Conservation (phyloP, 2,329 filamentous ascomycete species). For the Penicillium carneum region DNA sequence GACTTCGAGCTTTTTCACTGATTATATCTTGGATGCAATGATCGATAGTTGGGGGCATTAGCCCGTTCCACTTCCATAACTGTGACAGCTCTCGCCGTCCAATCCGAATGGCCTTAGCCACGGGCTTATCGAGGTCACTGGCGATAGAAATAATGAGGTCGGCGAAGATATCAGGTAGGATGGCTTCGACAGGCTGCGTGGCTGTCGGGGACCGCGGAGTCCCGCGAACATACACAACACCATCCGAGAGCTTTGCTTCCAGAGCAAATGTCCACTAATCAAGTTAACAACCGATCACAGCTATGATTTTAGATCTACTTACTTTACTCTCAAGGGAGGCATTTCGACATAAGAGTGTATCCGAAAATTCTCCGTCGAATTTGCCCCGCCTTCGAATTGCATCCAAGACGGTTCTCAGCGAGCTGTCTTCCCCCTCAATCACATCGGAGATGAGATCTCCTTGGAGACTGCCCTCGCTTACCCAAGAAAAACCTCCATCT, state of each 20-base stretch:
- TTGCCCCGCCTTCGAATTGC: not conserved
- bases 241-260: conserved; percentile 4
- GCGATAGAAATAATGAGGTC: conserved; percentile 1
- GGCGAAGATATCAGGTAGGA: conserved; percentile 3
- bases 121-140: not conserved
- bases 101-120: not conserved
- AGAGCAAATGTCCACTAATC: conserved; percentile 6
- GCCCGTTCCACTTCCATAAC: conserved; percentile 12
- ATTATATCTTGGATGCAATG: conserved; percentile 14
- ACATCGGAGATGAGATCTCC: not conserved
- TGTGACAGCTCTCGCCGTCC: conserved; percentile 1
- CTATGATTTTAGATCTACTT: not conserved
- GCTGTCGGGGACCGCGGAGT: not conserved
- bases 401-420: not conserved
- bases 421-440: not conserved
- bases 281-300: not conserved
- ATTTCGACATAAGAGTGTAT: conserved; percentile 1
- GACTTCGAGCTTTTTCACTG: conserved; percentile 1
- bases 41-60: not conserved
- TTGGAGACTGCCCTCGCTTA: not conserved
- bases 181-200: conserved; percentile 1
- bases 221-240: conserved; percentile 1
- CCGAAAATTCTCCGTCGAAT: not conserved
- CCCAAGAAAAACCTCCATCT: conserved; percentile 2
- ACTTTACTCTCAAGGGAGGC: not conserved